Conservation (phyloP, 2,329 filamentous ascomycete genomes). For the Ophiosphaerella korrae region DNA sequence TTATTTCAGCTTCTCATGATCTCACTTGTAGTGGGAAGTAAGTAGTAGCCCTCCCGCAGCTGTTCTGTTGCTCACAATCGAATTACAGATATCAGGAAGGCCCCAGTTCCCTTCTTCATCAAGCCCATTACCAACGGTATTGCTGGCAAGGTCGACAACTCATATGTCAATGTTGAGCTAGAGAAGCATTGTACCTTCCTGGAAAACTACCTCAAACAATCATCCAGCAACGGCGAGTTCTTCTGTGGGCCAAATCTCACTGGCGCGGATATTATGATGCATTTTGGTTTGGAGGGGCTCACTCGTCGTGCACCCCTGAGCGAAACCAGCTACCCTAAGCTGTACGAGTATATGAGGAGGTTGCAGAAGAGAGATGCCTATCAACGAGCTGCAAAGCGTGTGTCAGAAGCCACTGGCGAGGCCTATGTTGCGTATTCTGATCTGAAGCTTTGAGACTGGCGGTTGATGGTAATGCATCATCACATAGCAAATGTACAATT, state of each 20-base stretch:
- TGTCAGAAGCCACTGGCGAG: conserved; percentile 51
- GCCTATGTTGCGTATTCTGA: conserved; percentile 43
- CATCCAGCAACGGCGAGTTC: conserved; percentile 56
- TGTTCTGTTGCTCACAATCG: conserved; percentile 1
- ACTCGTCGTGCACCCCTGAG: conserved; percentile 45
- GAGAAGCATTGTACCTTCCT: conserved; percentile 57
- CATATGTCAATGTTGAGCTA: conserved; percentile 55
- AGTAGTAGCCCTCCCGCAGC: not conserved
- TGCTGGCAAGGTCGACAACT: conserved; percentile 52
- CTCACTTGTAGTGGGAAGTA: conserved; percentile 61
- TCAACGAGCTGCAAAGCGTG: conserved; percentile 55
- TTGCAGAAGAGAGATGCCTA: conserved; percentile 54
- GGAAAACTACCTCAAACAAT: conserved; percentile 55
- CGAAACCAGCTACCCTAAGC: conserved; percentile 52
- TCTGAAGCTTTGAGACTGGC: conserved; percentile 6
- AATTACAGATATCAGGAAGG: conserved; percentile 47
- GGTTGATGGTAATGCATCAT: not conserved
- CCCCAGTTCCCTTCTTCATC: conserved; percentile 70
- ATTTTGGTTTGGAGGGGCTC: conserved; percentile 57
- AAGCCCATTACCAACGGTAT: conserved; percentile 66
- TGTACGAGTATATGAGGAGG: conserved; percentile 53
- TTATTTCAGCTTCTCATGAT: conserved; percentile 75
- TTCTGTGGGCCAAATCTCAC: conserved; percentile 57
- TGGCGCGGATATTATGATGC: conserved; percentile 59
- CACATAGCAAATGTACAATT: too few relatives aligned